Percentiles rank a stretch among this genome's conserved stretches.
Conservation (phyloP, 371 early-diverging fungal species). For the Lichtheimia ramosa region DNA sequence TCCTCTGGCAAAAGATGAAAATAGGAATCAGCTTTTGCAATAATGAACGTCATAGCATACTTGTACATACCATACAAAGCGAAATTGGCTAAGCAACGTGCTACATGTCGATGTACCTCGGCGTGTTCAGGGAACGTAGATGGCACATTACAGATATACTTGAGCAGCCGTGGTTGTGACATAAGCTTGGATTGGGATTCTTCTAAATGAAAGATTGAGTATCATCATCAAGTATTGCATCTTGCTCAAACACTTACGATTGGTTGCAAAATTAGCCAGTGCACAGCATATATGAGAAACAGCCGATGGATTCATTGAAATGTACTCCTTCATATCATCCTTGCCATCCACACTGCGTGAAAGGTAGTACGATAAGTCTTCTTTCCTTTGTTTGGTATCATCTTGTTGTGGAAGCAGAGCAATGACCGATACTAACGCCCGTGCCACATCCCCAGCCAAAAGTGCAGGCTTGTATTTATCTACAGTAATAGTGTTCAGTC, state of each 20-base stretch:
- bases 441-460: conserved; percentile 47
- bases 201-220: conserved; percentile 19
- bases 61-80: conserved; percentile 52
- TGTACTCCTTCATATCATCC: not conserved
- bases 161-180: conserved; percentile 47
- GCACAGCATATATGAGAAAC: conserved; percentile 64
- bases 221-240: not conserved
- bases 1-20: conserved; percentile 19
- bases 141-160: conserved; percentile 41
- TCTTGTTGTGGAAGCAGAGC: conserved; percentile 23
- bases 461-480: conserved; percentile 57
- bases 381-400: conserved; percentile 9
- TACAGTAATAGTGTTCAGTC: conserved; percentile 1
- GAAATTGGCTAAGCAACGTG: conserved; percentile 58
- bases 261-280: conserved; percentile 64
- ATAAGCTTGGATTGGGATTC: conserved; percentile 58
- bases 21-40: not conserved
- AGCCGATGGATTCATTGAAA: conserved; percentile 29
- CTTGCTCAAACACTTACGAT: conserved; percentile 25
- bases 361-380: conserved; percentile 11
- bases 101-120: conserved; percentile 56
- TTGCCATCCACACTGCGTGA: conserved; percentile 3
- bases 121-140: conserved; percentile 28
- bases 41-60: conserved; percentile 11
- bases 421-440: conserved; percentile 42